Conservation (phyloP, 2,329 filamentous ascomycete species). For the Colletotrichum cereale region DNA sequence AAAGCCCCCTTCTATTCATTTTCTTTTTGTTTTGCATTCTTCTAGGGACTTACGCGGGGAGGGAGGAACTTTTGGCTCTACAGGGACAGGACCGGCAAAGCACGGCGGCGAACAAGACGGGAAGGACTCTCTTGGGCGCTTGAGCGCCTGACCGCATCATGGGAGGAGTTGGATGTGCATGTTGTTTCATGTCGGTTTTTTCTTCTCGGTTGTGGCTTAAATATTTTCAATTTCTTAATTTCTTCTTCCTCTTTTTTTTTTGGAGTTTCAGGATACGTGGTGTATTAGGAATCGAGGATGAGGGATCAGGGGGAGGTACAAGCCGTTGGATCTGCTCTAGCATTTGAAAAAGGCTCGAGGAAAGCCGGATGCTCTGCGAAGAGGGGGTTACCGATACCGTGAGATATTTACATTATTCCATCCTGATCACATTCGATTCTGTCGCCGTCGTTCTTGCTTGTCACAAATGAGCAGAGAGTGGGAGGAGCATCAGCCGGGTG, state of each 20-base stretch:
- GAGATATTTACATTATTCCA: slow-evolving; percentile 10
- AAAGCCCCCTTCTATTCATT: neutral
- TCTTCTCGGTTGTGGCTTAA: too few relatives aligned
- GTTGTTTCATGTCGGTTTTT: neutral
- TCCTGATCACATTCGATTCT: neutral
- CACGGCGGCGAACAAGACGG: slow-evolving; percentile 5
- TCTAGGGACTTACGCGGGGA: neutral
- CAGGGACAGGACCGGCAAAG: slow-evolving; percentile 10
- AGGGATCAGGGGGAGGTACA: neutral
- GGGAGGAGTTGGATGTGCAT: neutral
- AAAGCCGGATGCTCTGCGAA: slow-evolving; percentile 3
- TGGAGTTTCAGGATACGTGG: slow-evolving; percentile 11
- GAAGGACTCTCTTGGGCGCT: neutral
- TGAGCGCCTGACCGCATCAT: neutral
- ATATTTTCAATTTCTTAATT: neutral
- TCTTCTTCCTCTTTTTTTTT: neutral
- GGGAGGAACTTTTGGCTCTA: slow-evolving; percentile 6
- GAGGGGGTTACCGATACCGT: slow-evolving; percentile 20
- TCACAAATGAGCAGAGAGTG: neutral
- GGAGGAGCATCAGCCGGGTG: slow-evolving; percentile 5
- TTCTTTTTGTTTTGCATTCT: neutral
- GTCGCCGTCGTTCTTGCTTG: neutral
- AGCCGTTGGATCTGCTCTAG: neutral
- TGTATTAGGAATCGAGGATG: neutral
- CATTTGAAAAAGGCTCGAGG: neutral